Base-by-base conservation (phyloP, 441 rosid species). In the Jatropha multifida region DNA sequence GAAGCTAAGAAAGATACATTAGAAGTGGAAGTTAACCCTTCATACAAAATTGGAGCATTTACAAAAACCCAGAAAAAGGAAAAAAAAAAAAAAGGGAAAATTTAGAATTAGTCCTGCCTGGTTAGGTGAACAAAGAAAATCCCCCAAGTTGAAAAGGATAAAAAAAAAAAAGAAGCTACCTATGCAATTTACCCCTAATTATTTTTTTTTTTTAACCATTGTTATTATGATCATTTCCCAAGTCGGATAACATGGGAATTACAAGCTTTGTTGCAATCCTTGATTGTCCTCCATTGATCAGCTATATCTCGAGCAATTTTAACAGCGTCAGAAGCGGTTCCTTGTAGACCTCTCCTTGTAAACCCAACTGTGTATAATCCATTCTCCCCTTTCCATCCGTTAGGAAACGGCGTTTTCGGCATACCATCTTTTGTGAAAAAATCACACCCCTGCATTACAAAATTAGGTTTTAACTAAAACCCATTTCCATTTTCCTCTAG, bases 321-420 rank as follows among this genome's bases (percentile, higher is more conserved):
- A 67, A 85, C 87, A 78, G 99, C 97, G 72, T 95, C 97, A 26
- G 73, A 79, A 12, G 92, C 85, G 75, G 95, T 90, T 81, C 99
- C 99, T 4, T 81, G 75, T 7, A 95, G 88, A 7, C 99, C 99
- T 81, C 90, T 87, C 72, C 92, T 83, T 32, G 97, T 93, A 75
- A 95, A 95, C 41, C 99, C 99, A 61, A 93, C 99, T 0, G 90
- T 82, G 81, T 95, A 95, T 5, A 95, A 69, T 69, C 99, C 98
- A 46, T 86, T 84, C 10, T 69, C 91, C 44, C 95, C 99, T 72
- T 90, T 95, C 98, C 99, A 95, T 0, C 97, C 89, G 78, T 87
- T 83, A 3, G 99, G 99, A 82, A 93, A 95, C 27, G 93, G 89
- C 38, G 87, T 84, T 81, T 74, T 90, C 0, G 99, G 97, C 96